Conservation (phyloP, 495 filamentous ascomycete species). For the Aspergillus kassunensis region DNA sequence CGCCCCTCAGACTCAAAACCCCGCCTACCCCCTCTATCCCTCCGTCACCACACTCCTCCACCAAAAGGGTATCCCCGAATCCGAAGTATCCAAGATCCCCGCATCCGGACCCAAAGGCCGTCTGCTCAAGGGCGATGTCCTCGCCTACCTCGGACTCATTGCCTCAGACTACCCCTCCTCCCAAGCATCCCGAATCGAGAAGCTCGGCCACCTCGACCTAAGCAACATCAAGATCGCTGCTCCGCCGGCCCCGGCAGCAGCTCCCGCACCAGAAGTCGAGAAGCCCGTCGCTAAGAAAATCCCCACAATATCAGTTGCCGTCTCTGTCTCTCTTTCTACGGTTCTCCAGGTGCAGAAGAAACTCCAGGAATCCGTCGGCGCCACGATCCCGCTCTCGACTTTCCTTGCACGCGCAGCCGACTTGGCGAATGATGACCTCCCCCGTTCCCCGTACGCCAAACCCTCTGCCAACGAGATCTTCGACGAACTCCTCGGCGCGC, state of each 20-base stretch:
- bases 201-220: slow-evolving; percentile 81
- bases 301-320: slow-evolving; percentile 41
- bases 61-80: slow-evolving; percentile 65
- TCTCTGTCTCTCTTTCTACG: slow-evolving; percentile 72
- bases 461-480: slow-evolving; percentile 80
- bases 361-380: slow-evolving; percentile 67
- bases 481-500: slow-evolving; percentile 76
- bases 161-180: slow-evolving; percentile 62
- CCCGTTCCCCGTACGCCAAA: slow-evolving; percentile 54
- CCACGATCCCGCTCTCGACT: slow-evolving; percentile 77
- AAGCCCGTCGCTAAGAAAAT: slow-evolving; percentile 32
- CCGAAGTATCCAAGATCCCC: slow-evolving; percentile 72
- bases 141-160: slow-evolving; percentile 82
- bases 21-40: slow-evolving; percentile 77
- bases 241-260: slow-evolving; percentile 45
- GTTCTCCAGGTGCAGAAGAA: slow-evolving; percentile 77
- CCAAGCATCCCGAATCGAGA: slow-evolving; percentile 62
- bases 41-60: slow-evolving; percentile 80
- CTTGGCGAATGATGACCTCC: slow-evolving; percentile 81
- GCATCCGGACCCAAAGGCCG: slow-evolving; percentile 85
- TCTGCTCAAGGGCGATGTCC: slow-evolving; percentile 90
- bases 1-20: slow-evolving; percentile 53
- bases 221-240: slow-evolving; percentile 87
- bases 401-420: slow-evolving; percentile 82
- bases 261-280: slow-evolving; percentile 34